These are phyloP conservation scores for Blastocladiella britannica DNA, from an alignment of 192 early-diverging fungal species.

Conservation along the genomic window DNA sequence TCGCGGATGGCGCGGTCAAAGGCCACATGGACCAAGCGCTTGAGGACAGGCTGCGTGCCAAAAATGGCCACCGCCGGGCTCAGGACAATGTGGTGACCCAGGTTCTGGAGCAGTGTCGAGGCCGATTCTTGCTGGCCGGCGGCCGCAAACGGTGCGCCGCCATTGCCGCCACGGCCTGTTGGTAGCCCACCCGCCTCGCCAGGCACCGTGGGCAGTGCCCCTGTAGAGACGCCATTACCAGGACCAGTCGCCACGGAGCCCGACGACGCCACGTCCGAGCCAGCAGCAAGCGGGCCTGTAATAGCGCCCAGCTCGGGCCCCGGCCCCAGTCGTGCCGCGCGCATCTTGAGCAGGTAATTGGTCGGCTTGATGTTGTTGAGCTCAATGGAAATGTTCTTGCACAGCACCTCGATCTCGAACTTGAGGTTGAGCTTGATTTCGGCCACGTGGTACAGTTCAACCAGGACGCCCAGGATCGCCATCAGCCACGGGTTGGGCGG, in stretches of 20 bases:
- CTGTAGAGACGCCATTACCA: no score
- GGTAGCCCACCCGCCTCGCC: no score
- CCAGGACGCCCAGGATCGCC: constrained; percentile 74
- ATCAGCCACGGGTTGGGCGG: constrained; percentile 97
- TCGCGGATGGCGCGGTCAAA: constrained; percentile 81
- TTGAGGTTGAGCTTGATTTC: constrained; percentile 88
- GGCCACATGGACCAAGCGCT: constrained; percentile 66
- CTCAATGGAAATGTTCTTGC: constrained; percentile 69
- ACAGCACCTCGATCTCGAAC: constrained; percentile 95
- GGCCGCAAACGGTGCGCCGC: constrained; percentile 1
- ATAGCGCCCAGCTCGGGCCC: no score
- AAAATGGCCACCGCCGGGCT: constrained; percentile 66
- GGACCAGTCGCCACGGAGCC: no score
- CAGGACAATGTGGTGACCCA: constrained; percentile 48
- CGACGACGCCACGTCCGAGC: no score
- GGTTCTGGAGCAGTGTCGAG: constrained; percentile 24
- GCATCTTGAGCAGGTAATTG: no score
- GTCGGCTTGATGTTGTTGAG: constrained; percentile 40
- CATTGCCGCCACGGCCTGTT: no score
- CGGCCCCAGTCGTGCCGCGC: no score
- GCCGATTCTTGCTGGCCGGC: constrained; percentile 5
- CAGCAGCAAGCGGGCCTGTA: no score
- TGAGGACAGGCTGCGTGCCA: constrained; percentile 60
- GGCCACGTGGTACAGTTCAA: constrained; percentile 80
- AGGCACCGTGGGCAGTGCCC: no score